phyloP scores from a whole-genome alignment of 805 yeast species.

The Starmerella riodocensis region DNA sequence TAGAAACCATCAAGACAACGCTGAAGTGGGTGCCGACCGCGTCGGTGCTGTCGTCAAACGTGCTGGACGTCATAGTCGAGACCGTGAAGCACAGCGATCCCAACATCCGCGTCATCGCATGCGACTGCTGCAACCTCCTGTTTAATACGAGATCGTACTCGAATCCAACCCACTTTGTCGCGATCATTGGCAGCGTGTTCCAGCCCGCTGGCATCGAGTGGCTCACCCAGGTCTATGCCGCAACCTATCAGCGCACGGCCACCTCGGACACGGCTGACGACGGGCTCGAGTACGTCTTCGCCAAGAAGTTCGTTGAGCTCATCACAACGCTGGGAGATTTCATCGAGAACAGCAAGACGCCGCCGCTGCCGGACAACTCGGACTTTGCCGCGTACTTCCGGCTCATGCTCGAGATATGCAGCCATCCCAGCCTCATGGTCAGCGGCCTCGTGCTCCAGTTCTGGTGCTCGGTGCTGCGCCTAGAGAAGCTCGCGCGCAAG shows the following conservation, averaged over 20 bases:
- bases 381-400: slow-evolving; percentile 58
- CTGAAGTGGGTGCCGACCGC: slow-evolving; percentile 81
- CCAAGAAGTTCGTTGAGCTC: slow-evolving; percentile 88
- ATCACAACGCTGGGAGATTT: slow-evolving; percentile 75
- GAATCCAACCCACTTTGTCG: slow-evolving; percentile 53
- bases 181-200: slow-evolving; percentile 68
- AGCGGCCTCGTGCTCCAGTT: slow-evolving; percentile 83
- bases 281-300: slow-evolving; percentile 63
- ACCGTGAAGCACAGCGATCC: slow-evolving; percentile 33
- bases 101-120: slow-evolving; percentile 63
- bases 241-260: slow-evolving; percentile 10
- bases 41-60: slow-evolving; percentile 52
- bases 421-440: slow-evolving; percentile 73
- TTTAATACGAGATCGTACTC: slow-evolving; percentile 61
- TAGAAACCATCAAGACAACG: slow-evolving; percentile 78
- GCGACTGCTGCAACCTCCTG: slow-evolving; percentile 80
- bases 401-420: slow-evolving; percentile 66
- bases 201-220: slow-evolving; percentile 58
- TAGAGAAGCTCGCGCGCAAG: slow-evolving; percentile 43
- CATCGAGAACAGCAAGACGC: slow-evolving; percentile 31
- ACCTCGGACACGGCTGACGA: slow-evolving; percentile 46
- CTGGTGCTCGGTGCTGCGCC: slow-evolving; percentile 83
- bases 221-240: slow-evolving; percentile 45
- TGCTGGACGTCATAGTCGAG: slow-evolving; percentile 48
- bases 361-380: slow-evolving; percentile 36